Conservation (phyloP, 768 basidiomycete genomes). For the Chalciporus chontae region DNA sequence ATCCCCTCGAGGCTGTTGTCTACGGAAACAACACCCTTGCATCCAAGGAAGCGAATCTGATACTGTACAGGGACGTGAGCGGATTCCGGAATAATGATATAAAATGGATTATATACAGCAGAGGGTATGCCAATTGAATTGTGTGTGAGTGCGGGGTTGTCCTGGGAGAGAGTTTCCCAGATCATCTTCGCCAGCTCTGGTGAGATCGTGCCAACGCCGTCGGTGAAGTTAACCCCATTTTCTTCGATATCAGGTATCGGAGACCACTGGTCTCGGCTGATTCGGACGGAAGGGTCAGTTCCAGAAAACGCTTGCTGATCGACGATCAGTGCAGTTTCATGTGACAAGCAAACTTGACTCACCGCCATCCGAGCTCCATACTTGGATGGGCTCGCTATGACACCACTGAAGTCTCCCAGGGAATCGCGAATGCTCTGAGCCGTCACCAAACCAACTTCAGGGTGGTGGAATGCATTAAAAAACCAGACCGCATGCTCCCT, state of each 20-base stretch:
- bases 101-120: conserved; percentile 45
- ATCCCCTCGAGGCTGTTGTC: conserved; percentile 53
- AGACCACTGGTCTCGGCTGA: conserved; percentile 57
- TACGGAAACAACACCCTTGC: conserved; percentile 75
- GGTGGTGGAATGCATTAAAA: conserved; percentile 56
- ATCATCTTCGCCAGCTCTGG: conserved; percentile 52
- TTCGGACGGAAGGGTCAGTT: conserved; percentile 67
- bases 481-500: conserved; percentile 85
- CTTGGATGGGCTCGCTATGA: conserved; percentile 64
- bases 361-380: conserved; percentile 75
- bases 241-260: conserved; percentile 54
- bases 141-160: conserved; percentile 33
- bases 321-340: conserved; percentile 6
- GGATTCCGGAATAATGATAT: neutral
- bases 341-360: neutral
- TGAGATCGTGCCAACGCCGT: conserved; percentile 81
- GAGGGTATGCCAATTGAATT: conserved; percentile 45
- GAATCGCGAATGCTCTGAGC: conserved; percentile 56
- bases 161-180: conserved; percentile 51
- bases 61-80: conserved; percentile 38
- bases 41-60: conserved; percentile 81
- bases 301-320: conserved; percentile 71
- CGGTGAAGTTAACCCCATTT: conserved; percentile 54
- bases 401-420: conserved; percentile 66
- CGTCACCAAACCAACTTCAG: conserved; percentile 42